phyloP scores from a whole-genome alignment of 1,139 yeast genomes.

The Dujonia santamariae region DNA sequence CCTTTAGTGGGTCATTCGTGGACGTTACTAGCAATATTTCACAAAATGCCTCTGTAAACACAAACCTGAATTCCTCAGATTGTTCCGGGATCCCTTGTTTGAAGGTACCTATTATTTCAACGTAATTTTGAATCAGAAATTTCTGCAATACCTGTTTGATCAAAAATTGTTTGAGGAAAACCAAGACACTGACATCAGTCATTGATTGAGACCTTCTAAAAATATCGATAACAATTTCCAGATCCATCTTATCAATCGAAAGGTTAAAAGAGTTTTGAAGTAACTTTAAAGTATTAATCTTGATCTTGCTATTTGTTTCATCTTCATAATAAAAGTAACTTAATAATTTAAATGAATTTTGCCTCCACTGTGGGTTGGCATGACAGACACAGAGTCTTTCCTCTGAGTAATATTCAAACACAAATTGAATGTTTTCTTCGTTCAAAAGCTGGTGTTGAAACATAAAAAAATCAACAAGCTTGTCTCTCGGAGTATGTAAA shows the following conservation, averaged over 20 bases:
- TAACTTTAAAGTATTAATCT: slow-evolving; percentile 39
- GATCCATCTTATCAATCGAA: slow-evolving; percentile 25
- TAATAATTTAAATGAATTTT: slow-evolving; percentile 43
- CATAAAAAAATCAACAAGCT: slow-evolving; percentile 43
- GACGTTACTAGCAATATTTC: slow-evolving; percentile 28
- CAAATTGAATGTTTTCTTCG: slow-evolving; percentile 33
- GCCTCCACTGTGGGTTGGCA: slow-evolving; percentile 52
- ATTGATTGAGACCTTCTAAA: slow-evolving; percentile 23
- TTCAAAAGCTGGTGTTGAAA: slow-evolving; percentile 34
- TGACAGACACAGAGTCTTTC: slow-evolving; percentile 40
- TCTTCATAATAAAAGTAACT: slow-evolving; percentile 39
- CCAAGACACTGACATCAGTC: slow-evolving; percentile 32
- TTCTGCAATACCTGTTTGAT: background rate
- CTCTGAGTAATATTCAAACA: slow-evolving; percentile 46
- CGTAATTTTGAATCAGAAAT: background rate
- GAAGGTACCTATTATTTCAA: slow-evolving; percentile 6
- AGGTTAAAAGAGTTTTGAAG: slow-evolving; percentile 41
- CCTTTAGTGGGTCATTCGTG: slow-evolving; percentile 23
- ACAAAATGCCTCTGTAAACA: slow-evolving; percentile 31
- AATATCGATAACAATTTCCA: slow-evolving; percentile 29
- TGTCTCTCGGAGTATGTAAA: slow-evolving; percentile 44
- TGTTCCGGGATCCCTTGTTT: background rate
- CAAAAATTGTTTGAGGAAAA: background rate
- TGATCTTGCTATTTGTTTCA: slow-evolving; percentile 21
- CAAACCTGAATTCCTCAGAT: slow-evolving; percentile 15